A percentile compares a stretch with the other conserved stretches of the same genome.
These are phyloP conservation scores for Phaeosphaeriaceae sp. DNA, from an alignment of 2,329 filamentous ascomycete species.

Conservation along the genomic window DNA sequence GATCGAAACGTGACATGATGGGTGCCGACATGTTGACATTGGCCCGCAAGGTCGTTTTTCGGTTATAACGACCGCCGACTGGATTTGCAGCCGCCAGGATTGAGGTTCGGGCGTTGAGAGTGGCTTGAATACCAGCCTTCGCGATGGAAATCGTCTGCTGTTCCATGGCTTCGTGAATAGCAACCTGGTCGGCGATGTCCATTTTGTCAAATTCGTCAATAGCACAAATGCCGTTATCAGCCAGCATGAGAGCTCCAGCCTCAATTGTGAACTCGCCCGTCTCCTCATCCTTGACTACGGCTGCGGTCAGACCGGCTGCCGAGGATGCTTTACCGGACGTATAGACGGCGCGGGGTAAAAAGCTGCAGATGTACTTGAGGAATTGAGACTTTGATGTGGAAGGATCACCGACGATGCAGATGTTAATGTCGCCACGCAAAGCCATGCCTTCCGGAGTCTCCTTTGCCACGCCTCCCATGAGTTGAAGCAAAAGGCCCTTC, in stretches of 20 bases:
- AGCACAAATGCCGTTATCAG: slow-evolving; percentile 94
- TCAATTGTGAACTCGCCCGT: slow-evolving; percentile 99
- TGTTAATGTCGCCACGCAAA: slow-evolving; percentile 96
- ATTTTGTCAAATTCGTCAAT: slow-evolving; percentile 99
- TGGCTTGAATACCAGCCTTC: slow-evolving; percentile 97
- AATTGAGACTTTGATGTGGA: slow-evolving; percentile 98
- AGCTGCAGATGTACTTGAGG: slow-evolving; percentile 95
- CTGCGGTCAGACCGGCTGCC: slow-evolving; percentile 94
- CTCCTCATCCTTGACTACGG: slow-evolving; percentile 97
- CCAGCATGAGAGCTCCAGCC: slow-evolving; percentile 95
- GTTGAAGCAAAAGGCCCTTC: slow-evolving; percentile 90
- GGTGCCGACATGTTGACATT: slow-evolving; percentile 99
- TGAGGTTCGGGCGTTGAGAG: slow-evolving; percentile 91
- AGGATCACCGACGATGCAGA: slow-evolving; percentile 96
- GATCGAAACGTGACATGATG: slow-evolving; percentile 99
- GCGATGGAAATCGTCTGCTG: slow-evolving; percentile 99
- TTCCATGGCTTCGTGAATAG: slow-evolving; percentile 99
- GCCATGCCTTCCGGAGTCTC: slow-evolving; percentile 93
- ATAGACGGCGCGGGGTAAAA: slow-evolving; percentile 95
- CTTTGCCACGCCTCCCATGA: slow-evolving; percentile 96
- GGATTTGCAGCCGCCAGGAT: slow-evolving; percentile 97
- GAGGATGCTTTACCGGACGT: slow-evolving; percentile 98
- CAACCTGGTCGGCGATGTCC: slow-evolving; percentile 96
- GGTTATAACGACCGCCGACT: slow-evolving; percentile 94
- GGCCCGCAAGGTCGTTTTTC: slow-evolving; percentile 87